Percentiles rank a stretch among this genome's conserved stretches.
Conservation (phyloP, 2,329 filamentous ascomycete species). For the Celoporthe dispersa region DNA sequence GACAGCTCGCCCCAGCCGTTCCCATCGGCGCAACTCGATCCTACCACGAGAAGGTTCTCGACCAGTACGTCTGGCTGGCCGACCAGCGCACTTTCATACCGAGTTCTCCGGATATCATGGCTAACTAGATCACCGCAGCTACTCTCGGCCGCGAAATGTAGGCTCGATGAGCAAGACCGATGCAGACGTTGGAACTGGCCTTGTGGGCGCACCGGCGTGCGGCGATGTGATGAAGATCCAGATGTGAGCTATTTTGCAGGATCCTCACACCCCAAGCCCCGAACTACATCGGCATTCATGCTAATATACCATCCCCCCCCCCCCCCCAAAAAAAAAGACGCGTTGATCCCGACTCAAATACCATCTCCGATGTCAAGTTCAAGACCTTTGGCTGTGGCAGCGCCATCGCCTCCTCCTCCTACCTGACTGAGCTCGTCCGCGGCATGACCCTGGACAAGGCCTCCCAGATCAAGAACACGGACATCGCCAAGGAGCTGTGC, state of each 20-base stretch:
- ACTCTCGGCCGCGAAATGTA: slow-evolving; percentile 59
- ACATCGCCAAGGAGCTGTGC: slow-evolving; percentile 96
- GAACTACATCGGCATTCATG: slow-evolving; percentile 63
- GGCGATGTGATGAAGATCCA: slow-evolving; percentile 95
- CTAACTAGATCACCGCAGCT: slow-evolving; percentile 43
- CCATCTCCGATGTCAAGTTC: slow-evolving; percentile 94
- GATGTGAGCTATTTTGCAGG: slow-evolving; percentile 76
- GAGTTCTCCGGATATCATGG: background rate
- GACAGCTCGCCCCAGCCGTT: slow-evolving; percentile 47
- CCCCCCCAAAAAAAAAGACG: slow-evolving; percentile 52
- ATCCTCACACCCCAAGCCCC: slow-evolving; percentile 41
- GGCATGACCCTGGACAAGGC: slow-evolving; percentile 98
- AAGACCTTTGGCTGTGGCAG: slow-evolving; percentile 97
- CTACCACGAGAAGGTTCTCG: slow-evolving; percentile 68
- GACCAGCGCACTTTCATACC: slow-evolving; percentile 35
- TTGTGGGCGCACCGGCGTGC: slow-evolving; percentile 88
- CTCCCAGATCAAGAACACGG: slow-evolving; percentile 89
- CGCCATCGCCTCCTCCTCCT: slow-evolving; percentile 92
- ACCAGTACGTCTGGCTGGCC: slow-evolving; percentile 69
- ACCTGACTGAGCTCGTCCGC: slow-evolving; percentile 90
- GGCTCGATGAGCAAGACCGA: slow-evolving; percentile 73
- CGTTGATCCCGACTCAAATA: slow-evolving; percentile 85
- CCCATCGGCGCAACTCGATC: slow-evolving; percentile 48
- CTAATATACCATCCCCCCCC: slow-evolving; percentile 61
- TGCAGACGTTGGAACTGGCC: slow-evolving; percentile 82